Percentiles rank a stretch among this genome's conserved stretches.
These are phyloP conservation scores for Chaetoscypha palmicola DNA, from an alignment of 2,329 filamentous ascomycete genomes.

Conservation along the genomic window DNA sequence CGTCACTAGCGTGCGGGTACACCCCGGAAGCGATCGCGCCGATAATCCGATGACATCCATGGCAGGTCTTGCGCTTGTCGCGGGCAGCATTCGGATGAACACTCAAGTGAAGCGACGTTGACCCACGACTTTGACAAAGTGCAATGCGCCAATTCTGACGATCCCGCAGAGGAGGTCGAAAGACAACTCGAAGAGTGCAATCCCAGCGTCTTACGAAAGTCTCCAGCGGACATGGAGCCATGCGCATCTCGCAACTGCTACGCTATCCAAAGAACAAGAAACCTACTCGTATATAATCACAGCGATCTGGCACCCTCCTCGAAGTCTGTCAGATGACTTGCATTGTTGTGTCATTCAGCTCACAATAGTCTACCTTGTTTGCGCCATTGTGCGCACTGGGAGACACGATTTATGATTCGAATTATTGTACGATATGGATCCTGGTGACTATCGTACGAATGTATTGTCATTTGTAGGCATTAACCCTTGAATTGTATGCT, in stretches of 20 bases:
- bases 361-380: neutral
- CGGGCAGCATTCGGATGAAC: too few relatives aligned
- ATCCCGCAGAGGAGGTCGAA: too few relatives aligned
- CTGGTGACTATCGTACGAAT: constrained; percentile 31
- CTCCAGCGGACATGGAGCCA: constrained; percentile 28
- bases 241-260: constrained; percentile 22
- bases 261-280: constrained; percentile 16
- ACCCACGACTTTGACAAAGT: too few relatives aligned
- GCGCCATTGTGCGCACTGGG: constrained; percentile 4
- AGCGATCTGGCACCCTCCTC: neutral
- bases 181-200: too few relatives aligned
- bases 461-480: constrained; percentile 28
- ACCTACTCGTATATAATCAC: neutral
- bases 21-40: neutral
- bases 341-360: too few relatives aligned
- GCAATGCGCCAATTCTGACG: too few relatives aligned
- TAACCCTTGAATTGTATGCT: neutral
- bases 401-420: constrained; percentile 15
- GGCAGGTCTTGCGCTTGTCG: too few relatives aligned
- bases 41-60: neutral
- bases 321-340: neutral
- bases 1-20: neutral
- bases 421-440: constrained; percentile 28
- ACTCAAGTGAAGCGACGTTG: too few relatives aligned
- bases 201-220: too few relatives aligned